Evolutionary conservation across 2,329 filamentous ascomycete species (phyloP), one percentile per base, ranked within the genome.

Genomic region (Colletotrichum sp.): DNA sequence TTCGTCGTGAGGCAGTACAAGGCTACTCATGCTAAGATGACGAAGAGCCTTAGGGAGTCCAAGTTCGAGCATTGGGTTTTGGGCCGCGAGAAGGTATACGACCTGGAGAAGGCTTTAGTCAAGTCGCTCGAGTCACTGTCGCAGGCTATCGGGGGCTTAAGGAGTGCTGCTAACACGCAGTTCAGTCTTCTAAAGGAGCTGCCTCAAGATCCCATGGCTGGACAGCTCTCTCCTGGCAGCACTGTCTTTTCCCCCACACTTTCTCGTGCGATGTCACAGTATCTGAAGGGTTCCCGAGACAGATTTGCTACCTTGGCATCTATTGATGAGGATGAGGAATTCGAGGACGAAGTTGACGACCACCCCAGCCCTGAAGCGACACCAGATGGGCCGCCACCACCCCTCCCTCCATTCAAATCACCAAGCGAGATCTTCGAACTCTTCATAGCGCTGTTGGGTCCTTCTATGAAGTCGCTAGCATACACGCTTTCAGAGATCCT

Each of bases 391-490:
- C 78, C 30, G 61, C 81, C 28, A 64, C 79, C 68, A 62, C 78
- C 28, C 73, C 75, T 73, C 56, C 84, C 85, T 5, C 80, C 84
- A 1, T 90, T 92, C 73, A 88, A 87, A 48, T 90, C 91, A 3
- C 92, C 96, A 1, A 92, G 94, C 0, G 95, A 98, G 74, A 97
- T 98, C 78, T 98, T 98, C 82, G 92, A 95, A 13, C 89, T 96
- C 7, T 99, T 98, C 83, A 98, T 99, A 75, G 89, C 90, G 24
- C 92, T 97, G 78, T 88, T 99, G 26, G 97, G 97, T 0, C 97
- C 97, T 2, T 97, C 96, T 0, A 98, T 98, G 92, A 98, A 98
- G 83, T 98, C 96, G 0, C 86, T 99, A n/a, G 95, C 95, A 4
- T 97, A 94, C 79, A 98, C 97, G 0, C 85, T 99, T 52, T 95